Evolutionary conservation across 2,329 filamentous ascomycete genomes (phyloP).

Genomic region (Venturia nashicola): DNA sequence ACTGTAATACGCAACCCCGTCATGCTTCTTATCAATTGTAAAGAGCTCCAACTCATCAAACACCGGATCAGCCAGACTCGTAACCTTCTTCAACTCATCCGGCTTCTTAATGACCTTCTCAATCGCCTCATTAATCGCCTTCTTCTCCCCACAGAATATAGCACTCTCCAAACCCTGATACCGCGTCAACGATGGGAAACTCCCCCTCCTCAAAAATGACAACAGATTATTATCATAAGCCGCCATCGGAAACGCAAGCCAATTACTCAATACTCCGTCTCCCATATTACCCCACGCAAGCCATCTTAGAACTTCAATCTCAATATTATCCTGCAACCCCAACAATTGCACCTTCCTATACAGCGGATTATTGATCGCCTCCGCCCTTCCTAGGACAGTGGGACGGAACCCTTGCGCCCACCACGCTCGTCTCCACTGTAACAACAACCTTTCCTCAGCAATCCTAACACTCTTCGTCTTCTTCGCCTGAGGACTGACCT

Average conservation of each 20-base stretch:
- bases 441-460: constrained; percentile 65
- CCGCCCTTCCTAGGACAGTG: constrained; percentile 63
- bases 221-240: constrained; percentile 60
- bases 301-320: constrained; percentile 68
- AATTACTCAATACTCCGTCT: constrained; percentile 66
- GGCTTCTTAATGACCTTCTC: constrained; percentile 27
- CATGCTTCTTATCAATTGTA: constrained; percentile 49
- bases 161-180: constrained; percentile 61
- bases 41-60: constrained; percentile 41
- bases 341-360: constrained; percentile 55
- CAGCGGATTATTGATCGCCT: constrained; percentile 72
- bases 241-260: constrained; percentile 76
- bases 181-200: constrained; percentile 60
- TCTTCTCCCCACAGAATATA: constrained; percentile 59
- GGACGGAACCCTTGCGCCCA: constrained; percentile 90
- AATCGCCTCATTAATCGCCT: constrained; percentile 30
- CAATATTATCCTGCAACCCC: constrained; percentile 49
- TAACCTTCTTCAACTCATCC: constrained; percentile 44
- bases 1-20: constrained; percentile 69
- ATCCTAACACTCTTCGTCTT: constrained; percentile 53
- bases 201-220: constrained; percentile 58
- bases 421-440: constrained; percentile 88
- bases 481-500: constrained; percentile 41
- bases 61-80: constrained; percentile 43
- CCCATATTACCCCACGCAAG: constrained; percentile 89